Evolutionary conservation across 208 protist species (phyloP).

Genomic region (Crithidia fasciculata): DNA sequence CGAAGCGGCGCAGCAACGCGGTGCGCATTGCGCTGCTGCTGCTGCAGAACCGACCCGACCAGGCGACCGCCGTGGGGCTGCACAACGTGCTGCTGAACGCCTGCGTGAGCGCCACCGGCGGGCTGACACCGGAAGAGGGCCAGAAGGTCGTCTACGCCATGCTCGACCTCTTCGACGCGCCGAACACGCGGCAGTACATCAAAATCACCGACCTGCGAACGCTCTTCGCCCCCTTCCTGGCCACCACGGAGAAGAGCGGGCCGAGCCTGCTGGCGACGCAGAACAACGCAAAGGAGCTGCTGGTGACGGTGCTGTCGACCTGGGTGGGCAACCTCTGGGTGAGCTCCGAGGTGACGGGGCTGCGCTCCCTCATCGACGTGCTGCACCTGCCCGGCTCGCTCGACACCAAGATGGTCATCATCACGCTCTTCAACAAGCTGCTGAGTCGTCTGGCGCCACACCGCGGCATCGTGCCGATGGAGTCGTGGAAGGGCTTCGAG

Average conservation of each 20-base stretch:
- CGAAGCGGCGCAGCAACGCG: conserved; percentile 59
- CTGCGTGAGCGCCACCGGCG: conserved; percentile 66
- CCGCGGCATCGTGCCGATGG: conserved; percentile 64
- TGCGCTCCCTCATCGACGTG: conserved; percentile 84
- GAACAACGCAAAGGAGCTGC: conserved; percentile 82
- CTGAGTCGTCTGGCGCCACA: conserved; percentile 79
- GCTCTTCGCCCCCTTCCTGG: conserved; percentile 81
- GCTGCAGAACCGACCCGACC: conserved; percentile 35
- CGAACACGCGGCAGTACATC: conserved; percentile 76
- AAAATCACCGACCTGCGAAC: conserved; percentile 68
- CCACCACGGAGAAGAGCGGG: conserved; percentile 25
- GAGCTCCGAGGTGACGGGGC: conserved; percentile 69
- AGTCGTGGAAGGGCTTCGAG: conserved; percentile 72
- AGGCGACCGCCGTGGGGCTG: conserved; percentile 52
- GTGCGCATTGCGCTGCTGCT: conserved; percentile 67
- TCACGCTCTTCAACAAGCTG: conserved; percentile 86
- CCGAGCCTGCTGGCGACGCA: conserved; percentile 50
- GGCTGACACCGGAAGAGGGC: conserved; percentile 58
- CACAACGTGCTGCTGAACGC: conserved; percentile 73
- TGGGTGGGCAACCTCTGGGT: conserved; percentile 84
- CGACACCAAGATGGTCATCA: conserved; percentile 88
- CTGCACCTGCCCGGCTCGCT: conserved; percentile 83
- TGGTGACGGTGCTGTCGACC: conserved; percentile 71
- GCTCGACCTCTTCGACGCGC: conserved; percentile 72
- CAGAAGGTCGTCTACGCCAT: conserved; percentile 62